A percentile compares a stretch with the other conserved stretches of the same genome.
Conservation (phyloP, 169 alveolate genomes). For the Toxoplasma gondii region DNA sequence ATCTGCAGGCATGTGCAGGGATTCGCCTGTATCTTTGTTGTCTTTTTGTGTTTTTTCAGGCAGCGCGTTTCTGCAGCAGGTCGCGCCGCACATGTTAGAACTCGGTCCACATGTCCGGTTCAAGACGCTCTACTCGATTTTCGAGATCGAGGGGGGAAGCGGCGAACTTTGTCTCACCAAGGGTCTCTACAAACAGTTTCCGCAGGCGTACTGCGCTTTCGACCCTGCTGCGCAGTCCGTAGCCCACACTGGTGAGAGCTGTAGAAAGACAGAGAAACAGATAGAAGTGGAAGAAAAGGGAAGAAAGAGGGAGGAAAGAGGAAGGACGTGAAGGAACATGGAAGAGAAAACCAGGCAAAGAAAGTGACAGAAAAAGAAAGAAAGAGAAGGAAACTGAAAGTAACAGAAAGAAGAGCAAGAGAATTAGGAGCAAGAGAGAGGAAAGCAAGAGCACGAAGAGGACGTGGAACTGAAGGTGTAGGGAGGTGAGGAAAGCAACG, state of each 20-base stretch:
- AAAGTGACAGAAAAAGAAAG: too few relatives aligned
- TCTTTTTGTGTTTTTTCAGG: not conserved
- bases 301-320: not conserved
- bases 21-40: not conserved
- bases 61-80: slow-evolving; percentile 32
- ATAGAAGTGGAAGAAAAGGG: not conserved
- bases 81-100: slow-evolving; percentile 59
- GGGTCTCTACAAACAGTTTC: slow-evolving; percentile 44
- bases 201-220: slow-evolving; percentile 47
- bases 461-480: too few relatives aligned
- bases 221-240: slow-evolving; percentile 58
- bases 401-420: too few relatives aligned
- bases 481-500: too few relatives aligned
- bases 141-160: slow-evolving; percentile 35
- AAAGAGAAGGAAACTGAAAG: too few relatives aligned
- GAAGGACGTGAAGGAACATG: too few relatives aligned
- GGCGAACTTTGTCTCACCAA: slow-evolving; percentile 52
- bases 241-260: slow-evolving; percentile 40
- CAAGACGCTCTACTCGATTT: slow-evolving; percentile 47
- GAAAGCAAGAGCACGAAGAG: too few relatives aligned
- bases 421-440: too few relatives aligned
- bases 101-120: slow-evolving; percentile 55
- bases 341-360: too few relatives aligned
- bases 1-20: not conserved
- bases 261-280: not conserved